Conservation (phyloP, 225 moss, liverwort and hornwort genomes). For the Antitrichia curtipendula region DNA sequence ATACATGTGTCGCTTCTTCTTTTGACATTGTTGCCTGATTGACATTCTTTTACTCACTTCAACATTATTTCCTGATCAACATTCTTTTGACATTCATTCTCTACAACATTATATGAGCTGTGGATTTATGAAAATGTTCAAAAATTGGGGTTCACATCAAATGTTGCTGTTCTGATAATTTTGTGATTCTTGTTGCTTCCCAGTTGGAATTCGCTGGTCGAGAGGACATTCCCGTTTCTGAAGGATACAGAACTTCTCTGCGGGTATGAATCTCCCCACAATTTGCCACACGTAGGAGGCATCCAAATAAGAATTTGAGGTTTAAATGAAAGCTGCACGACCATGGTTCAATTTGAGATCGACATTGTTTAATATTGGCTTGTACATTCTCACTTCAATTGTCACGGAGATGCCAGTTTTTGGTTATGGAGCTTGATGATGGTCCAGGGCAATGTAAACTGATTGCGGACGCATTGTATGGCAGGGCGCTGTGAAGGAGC, state of each 20-base stretch:
- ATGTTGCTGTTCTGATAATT: neutral
- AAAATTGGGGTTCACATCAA: neutral
- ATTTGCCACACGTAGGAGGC: neutral
- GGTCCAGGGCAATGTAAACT: neutral
- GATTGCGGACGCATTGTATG: neutral
- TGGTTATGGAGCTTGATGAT: neutral
- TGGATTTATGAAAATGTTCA: neutral
- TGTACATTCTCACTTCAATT: neutral
- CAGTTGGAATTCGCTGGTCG: slow-evolving; percentile 88
- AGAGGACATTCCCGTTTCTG: slow-evolving; percentile 75
- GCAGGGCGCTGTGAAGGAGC: slow-evolving; percentile 52
- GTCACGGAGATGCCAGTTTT: neutral
- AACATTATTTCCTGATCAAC: neutral
- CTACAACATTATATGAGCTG: neutral
- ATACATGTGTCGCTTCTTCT: neutral
- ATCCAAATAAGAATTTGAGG: neutral
- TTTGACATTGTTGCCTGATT: neutral
- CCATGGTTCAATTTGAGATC: neutral
- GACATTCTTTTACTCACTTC: neutral
- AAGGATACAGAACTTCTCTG: slow-evolving; percentile 59
- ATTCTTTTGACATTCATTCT: neutral
- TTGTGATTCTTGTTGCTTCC: neutral
- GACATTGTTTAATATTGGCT: neutral
- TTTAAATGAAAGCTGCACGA: neutral
- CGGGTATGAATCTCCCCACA: slow-evolving; percentile 25